Conservation (phyloP, 2,329 filamentous ascomycete genomes). For the Sporothrix luriei region DNA sequence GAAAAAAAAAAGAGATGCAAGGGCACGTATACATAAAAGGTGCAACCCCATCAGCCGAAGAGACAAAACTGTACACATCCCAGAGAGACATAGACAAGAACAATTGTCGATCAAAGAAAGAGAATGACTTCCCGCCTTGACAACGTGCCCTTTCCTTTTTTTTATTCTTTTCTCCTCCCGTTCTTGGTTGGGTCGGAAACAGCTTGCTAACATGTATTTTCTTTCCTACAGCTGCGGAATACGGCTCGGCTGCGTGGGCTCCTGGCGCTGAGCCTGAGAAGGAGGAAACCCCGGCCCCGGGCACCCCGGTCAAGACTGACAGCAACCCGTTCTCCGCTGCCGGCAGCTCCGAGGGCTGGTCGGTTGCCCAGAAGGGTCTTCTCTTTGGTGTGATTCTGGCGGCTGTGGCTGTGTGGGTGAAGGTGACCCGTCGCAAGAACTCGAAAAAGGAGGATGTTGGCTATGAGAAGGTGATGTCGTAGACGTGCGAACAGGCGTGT, state of each 20-base stretch:
- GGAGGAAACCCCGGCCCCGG: slow-evolving; percentile 33
- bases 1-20: slow-evolving; percentile 11
- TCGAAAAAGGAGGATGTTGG: slow-evolving; percentile 41
- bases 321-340: slow-evolving; percentile 25
- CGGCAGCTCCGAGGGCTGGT: slow-evolving; percentile 45
- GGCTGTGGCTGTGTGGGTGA: slow-evolving; percentile 51
- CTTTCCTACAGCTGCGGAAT: slow-evolving; percentile 40
- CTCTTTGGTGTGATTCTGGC: slow-evolving; percentile 54
- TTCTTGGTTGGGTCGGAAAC: not conserved
- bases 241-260: slow-evolving; percentile 46
- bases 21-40: slow-evolving; percentile 17
- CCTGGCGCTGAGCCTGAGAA: slow-evolving; percentile 43
- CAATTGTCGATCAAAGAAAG: not conserved
- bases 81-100: slow-evolving; percentile 1
- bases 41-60: not conserved
- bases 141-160: slow-evolving; percentile 15
- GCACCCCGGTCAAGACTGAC: not conserved
- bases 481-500: not conserved
- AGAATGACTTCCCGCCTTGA: not conserved
- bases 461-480: slow-evolving; percentile 52
- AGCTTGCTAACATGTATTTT: slow-evolving; percentile 36
- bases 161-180: slow-evolving; percentile 24
- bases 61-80: slow-evolving; percentile 20
- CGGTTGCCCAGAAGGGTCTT: slow-evolving; percentile 53
- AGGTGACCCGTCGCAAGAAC: slow-evolving; percentile 45